Conservation (phyloP, 768 basidiomycete genomes). For the Boletus edulis region DNA sequence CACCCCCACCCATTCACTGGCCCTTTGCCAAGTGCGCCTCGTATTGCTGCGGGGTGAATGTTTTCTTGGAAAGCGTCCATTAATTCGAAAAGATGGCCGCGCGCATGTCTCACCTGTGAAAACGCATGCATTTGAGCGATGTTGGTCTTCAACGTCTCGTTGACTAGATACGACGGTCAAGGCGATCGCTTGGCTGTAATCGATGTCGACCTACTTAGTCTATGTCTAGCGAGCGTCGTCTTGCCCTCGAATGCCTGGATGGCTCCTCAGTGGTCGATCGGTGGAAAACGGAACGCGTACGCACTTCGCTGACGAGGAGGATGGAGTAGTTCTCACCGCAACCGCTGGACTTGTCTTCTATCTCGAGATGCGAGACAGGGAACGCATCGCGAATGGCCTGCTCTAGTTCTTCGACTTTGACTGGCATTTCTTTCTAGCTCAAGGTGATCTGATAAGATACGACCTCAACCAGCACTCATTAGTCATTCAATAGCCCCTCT, state of each 20-base stretch:
- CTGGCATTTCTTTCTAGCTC: slow-evolving; percentile 47
- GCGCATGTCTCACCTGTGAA: slow-evolving; percentile 60
- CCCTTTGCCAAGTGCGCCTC: slow-evolving; percentile 43
- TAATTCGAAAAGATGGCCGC: neutral
- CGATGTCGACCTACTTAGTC: slow-evolving; percentile 48
- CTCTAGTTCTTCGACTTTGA: slow-evolving; percentile 56
- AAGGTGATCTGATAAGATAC: slow-evolving; percentile 16
- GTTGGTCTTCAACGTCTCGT: slow-evolving; percentile 68
- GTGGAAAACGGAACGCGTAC: slow-evolving; percentile 14
- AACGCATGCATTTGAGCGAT: slow-evolving; percentile 86
- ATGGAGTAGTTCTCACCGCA: slow-evolving; percentile 80
- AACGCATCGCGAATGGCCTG: slow-evolving; percentile 60
- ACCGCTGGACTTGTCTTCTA: slow-evolving; percentile 75
- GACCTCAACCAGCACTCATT: neutral
- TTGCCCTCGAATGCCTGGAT: slow-evolving; percentile 73
- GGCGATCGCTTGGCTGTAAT: neutral
- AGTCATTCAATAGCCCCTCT: slow-evolving; percentile 5
- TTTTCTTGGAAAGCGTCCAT: slow-evolving; percentile 49
- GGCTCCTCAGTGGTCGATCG: neutral
- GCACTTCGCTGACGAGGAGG: slow-evolving; percentile 72
- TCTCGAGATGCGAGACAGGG: slow-evolving; percentile 64
- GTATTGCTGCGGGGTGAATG: slow-evolving; percentile 68
- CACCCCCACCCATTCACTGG: slow-evolving; percentile 4
- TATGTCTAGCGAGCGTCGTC: slow-evolving; percentile 73
- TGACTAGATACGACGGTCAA: slow-evolving; percentile 47